Evolutionary conservation across 2,329 filamentous ascomycete genomes (phyloP), one percentile per base, ranked within the genome.

Genomic region (Salinomyces thailandicus): DNA sequence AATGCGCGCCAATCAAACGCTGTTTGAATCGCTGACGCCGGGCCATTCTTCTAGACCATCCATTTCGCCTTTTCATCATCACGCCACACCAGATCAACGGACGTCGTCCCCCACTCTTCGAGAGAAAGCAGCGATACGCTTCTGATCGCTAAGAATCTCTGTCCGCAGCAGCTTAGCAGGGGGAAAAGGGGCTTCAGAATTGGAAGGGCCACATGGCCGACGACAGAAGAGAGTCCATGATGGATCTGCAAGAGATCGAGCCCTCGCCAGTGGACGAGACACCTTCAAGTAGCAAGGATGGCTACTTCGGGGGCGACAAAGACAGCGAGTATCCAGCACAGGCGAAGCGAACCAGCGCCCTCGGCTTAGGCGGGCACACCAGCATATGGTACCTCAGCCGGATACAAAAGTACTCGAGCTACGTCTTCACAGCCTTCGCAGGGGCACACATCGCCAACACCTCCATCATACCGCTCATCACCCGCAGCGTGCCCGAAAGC

Each of bases 381-480:
- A 71, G 81, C 38, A 75, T 83, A 52, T 89, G 78, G 62, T 91
- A 87, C 62, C 66, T 93, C 36, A 72, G 72, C 4, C 75, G 82
- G 32, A 69, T 91, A 22, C 91, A 96, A 60, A 81, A 77, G 58
- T 94, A 93, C 68, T 91, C 85, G 1, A 85, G 82, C 48, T 93
- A 94, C 64, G 77, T 82, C 46, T 87, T 85, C 54, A 76, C 75
- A 44, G 64, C 84, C 47, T 93, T 89, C 64, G 72, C 80, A 20
- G 69, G 75, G 18, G 69, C 91, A 39, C 86, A 93, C 63, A 67
- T 91, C 44, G 71, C 78, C 52, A 93, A 87, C 51, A 89, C 85
- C 20, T 84, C 84, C 5, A 59, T 93, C 29, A 79, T 93, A 46
- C 86, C 85, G 0, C 73, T 91, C 24, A 50, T 79, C 33, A 85